phyloP scores from a whole-genome alignment of 2,329 filamentous ascomycete species.

The Fusarium tuaranense region DNA sequence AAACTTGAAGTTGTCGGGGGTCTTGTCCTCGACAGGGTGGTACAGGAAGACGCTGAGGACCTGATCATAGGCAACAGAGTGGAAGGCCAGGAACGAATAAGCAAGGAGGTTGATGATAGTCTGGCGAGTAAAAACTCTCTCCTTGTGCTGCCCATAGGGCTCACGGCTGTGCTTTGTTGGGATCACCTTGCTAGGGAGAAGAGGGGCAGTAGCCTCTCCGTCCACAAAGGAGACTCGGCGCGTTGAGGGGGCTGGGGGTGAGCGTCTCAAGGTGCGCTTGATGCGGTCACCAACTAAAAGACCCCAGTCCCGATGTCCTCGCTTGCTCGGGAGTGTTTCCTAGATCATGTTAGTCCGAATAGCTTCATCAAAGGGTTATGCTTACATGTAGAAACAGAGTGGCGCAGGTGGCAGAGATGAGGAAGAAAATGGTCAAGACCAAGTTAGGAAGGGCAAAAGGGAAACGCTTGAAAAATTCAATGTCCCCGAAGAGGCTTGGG shows the following conservation, averaged over 20 bases:
- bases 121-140: conserved; percentile 77
- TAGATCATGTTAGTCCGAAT: conserved; percentile 44
- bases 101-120: conserved; percentile 79
- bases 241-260: conserved; percentile 40
- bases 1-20: conserved; percentile 68
- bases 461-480: conserved; percentile 76
- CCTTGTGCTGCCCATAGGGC: conserved; percentile 56
- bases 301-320: conserved; percentile 78
- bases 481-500: conserved; percentile 76
- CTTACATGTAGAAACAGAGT: conserved; percentile 79
- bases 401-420: conserved; percentile 79
- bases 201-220: conserved; percentile 67
- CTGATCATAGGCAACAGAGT: conserved; percentile 88
- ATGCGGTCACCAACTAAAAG: conserved; percentile 78
- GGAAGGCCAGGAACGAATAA: conserved; percentile 85
- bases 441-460: conserved; percentile 90
- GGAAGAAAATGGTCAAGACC: conserved; percentile 79
- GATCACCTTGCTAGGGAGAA: conserved; percentile 56
- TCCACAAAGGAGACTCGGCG: conserved; percentile 64
- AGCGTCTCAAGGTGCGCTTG: conserved; percentile 52
- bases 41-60: conserved; percentile 90
- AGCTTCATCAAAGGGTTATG: not conserved
- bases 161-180: conserved; percentile 39
- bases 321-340: conserved; percentile 84
- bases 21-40: conserved; percentile 71